A percentile compares a stretch with the other conserved stretches of the same genome.
These are phyloP conservation scores for Leucocoprinus birnbaumii DNA, from an alignment of 768 basidiomycete species.

Conservation along the genomic window DNA sequence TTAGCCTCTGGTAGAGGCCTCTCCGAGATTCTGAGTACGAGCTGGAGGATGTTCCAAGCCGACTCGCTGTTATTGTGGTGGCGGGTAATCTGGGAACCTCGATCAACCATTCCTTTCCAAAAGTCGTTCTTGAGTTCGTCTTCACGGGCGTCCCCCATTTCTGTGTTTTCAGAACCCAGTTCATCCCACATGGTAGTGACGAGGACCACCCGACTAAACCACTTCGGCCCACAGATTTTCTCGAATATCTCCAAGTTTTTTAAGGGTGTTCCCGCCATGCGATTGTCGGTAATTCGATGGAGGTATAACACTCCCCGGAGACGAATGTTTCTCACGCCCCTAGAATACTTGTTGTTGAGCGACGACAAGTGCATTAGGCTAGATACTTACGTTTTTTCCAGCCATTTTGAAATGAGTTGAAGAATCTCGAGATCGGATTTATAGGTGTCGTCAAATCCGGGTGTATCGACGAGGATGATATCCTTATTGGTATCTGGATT, in stretches of 20 bases:
- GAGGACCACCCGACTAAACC: constrained; percentile 26
- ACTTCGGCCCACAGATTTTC: constrained; percentile 29
- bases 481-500: constrained; percentile 4
- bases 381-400: constrained; percentile 18
- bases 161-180: background rate
- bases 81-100: constrained; percentile 3
- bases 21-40: background rate
- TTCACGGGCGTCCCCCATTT: constrained; percentile 10
- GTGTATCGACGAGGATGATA: constrained; percentile 37
- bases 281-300: constrained; percentile 19
- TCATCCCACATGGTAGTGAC: constrained; percentile 26
- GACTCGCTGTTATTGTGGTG: background rate
- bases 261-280: constrained; percentile 25
- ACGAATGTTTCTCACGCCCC: constrained; percentile 9
- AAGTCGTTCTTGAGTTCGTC: constrained; percentile 12
- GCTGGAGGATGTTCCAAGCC: constrained; percentile 1
- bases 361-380: background rate
- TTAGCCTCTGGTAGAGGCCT: background rate
- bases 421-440: constrained; percentile 32
- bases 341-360: background rate
- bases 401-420: constrained; percentile 32
- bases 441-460: constrained; percentile 32
- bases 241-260: constrained; percentile 29
- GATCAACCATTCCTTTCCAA: constrained; percentile 15
- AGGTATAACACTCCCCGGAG: constrained; percentile 26